Evolutionary conservation across 148 eudicot genomes (phyloP), one percentile per base, ranked within the genome.

Genomic region (Silene uniflora): DNA sequence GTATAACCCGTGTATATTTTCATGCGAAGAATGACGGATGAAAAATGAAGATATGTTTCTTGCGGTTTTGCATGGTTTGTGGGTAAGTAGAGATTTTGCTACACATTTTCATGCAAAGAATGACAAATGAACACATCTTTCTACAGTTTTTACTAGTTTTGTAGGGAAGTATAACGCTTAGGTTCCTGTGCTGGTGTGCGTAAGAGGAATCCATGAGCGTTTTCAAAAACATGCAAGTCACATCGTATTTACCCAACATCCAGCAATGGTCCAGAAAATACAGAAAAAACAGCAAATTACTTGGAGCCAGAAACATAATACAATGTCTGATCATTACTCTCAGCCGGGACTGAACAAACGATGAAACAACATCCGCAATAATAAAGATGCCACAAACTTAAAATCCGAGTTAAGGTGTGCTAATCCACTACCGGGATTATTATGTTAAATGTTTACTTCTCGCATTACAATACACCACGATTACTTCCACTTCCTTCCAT

Each of bases 401-500:
- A 32, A 69, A 67, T 59, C 70, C 76, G 10, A 73, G 66, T 59
- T 72, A 73, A 78, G 66, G 66, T 39, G 73, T 55, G 65, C 55
- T 65, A 67, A 69, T 74, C 46, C 62, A 73, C 74, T 35, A 47
- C 55, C 72, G 63, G 69, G 73, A 25, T 75, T 69, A 69, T 75
- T 80, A 27, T 42, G 52, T 63, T 11, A 70, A 70, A 42, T 64
- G 32, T 60, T 6, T 19, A 73, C 10, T n/a, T 55, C 21, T 16
- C 10, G 17, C 24, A 17, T 7, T 52, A 44, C 22, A 35, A 18
- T 21, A 25, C 54, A 60, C 21, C 16, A 19, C n/a, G n/a, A 72
- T 81, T 67, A 87, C 87, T 89, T 89, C 90, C 90, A 87, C 90
- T 89, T 89, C 85, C 81, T 89, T 84, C 84, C 86, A 81, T 79